Base-by-base conservation (phyloP, 768 basidiomycete genomes). In the Amanita rubescens region DNA sequence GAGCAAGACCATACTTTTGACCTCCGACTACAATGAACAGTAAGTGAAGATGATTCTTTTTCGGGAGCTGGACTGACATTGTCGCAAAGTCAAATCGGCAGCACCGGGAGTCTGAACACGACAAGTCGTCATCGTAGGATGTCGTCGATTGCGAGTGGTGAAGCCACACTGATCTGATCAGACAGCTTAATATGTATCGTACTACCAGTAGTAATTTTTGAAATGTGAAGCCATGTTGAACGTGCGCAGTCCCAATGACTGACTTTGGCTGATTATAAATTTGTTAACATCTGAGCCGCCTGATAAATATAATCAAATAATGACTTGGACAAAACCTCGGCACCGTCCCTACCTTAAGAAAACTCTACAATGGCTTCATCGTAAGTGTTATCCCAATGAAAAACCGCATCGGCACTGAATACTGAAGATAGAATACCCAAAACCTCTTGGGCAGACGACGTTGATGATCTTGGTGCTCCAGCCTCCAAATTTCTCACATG, bases 381-480 rank as follows among this genome's bases (percentile, higher is more conserved):
- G 50, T 42, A 17, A 41, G 51, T 43, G 14, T 33, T 32, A 20
- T 32, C 6, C 24, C 20, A 4, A 8, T 17, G 14, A 22, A 51
- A 34, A 5, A n/a, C 0, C 12, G 27, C 25, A 15, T 9, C 15
- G 11, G 19, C 2, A 34, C 17, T 51, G 41, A 53, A 27, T 30
- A 19, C 32, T 11, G 25, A 27, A 37, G 44, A 30, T 17, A 76
- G 74, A 66, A 55, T 65, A 65, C 73, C 65, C 46, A 90, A 87
- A 74, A 88, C 82, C 17, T 90, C 87, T 5, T 93, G 90, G 90
- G 90, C 90, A 38, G 89, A 92, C 69, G 88, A 92, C 56, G 82
- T 90, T 60, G 87, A 90, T 65, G 87, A 90, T 47, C 73, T 82
- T 57, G 86, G 83, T 81, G 57, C 61, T 15, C 17, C 9, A 25